These are phyloP conservation scores for Metarhizium rileyi DNA, from an alignment of 2,329 filamentous ascomycete genomes.

Conservation along the genomic window DNA sequence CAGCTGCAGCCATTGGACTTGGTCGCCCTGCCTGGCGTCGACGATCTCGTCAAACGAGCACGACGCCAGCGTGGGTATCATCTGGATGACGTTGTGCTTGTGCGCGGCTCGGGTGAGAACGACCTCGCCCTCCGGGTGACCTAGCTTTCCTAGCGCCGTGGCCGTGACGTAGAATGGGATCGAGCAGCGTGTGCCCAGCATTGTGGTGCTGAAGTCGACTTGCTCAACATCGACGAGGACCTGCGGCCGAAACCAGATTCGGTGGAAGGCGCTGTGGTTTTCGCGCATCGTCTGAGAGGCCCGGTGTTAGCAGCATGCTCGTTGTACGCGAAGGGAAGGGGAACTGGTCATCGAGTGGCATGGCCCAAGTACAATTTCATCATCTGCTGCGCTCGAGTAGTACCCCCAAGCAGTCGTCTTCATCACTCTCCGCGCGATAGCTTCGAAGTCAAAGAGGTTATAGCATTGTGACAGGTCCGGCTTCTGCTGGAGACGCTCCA, in stretches of 20 bases:
- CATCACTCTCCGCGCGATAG: slow-evolving; percentile 82
- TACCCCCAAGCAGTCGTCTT: slow-evolving; percentile 97
- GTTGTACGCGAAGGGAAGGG: neutral
- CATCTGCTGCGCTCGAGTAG: slow-evolving; percentile 76
- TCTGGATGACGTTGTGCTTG: slow-evolving; percentile 87
- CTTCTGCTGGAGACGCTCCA: slow-evolving; percentile 65
- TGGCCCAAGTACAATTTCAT: slow-evolving; percentile 28
- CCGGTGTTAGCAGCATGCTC: neutral
- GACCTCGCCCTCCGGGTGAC: slow-evolving; percentile 88
- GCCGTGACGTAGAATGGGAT: slow-evolving; percentile 96
- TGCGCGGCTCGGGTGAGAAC: slow-evolving; percentile 74
- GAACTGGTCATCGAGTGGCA: no score
- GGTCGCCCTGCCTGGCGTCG: slow-evolving; percentile 67
- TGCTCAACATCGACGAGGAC: slow-evolving; percentile 83
- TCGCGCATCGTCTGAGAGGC: slow-evolving; percentile 70
- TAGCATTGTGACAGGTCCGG: slow-evolving; percentile 80
- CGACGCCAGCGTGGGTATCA: slow-evolving; percentile 95
- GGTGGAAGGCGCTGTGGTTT: slow-evolving; percentile 93
- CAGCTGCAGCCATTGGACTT: slow-evolving; percentile 93
- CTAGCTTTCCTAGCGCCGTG: slow-evolving; percentile 89
- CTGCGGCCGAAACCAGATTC: slow-evolving; percentile 90
- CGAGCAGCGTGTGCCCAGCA: slow-evolving; percentile 77
- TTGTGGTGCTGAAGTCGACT: slow-evolving; percentile 79
- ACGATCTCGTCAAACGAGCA: slow-evolving; percentile 97
- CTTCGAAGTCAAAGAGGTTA: slow-evolving; percentile 92